Evolutionary conservation across 305 asterid genomes (phyloP), one percentile per base, ranked within the genome.

Genomic region (Solanum hybrid): DNA sequence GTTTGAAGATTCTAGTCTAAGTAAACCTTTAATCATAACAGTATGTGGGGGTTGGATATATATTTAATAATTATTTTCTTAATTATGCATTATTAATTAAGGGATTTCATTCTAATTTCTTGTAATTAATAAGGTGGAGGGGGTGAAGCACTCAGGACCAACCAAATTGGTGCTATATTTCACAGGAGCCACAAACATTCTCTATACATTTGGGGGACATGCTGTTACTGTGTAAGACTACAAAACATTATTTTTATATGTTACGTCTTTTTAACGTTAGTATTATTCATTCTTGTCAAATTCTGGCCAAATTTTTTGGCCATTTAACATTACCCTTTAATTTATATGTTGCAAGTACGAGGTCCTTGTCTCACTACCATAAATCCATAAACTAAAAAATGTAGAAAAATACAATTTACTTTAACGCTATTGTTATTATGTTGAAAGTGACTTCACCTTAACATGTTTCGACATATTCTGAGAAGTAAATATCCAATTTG

Each of bases 121-220:
- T 56, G 69, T 17, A 56, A 12, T 22, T 36, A 36, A 85, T 11
- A 27, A 93, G 94, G 93, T 91, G 77, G 94, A 93, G 75, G 93
- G 89, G 37, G 95, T 91, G 75, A 89, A 86, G 90, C 95, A 91
- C 86, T 91, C 94, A 10, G 95, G 92, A 8, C 95, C 95, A 86
- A 78, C 94, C 72, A 91, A 87, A 73, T 19, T 93, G 93, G 94
- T 93, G 6, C 60, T 93, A 14, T 93, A 93, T 66, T 93, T 93
- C 95, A 95, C 98, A 19, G 96, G 96, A 36, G 96, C 97, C 88
- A 95, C 97, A 89, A 95, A 95, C 95, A 94, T 94, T 95, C 98
- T 95, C 88, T 95, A 95, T 93, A 95, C 97, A 82, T 95, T 94
- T 85, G 98, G 98, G 90, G 98, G 98, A 90, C 98, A 95, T 94